Percentiles rank a stretch among this genome's conserved stretches.
Evolutionary conservation across 2,329 filamentous ascomycete species (phyloP).

Genomic region (Phymatotrichopsis omnivora): DNA sequence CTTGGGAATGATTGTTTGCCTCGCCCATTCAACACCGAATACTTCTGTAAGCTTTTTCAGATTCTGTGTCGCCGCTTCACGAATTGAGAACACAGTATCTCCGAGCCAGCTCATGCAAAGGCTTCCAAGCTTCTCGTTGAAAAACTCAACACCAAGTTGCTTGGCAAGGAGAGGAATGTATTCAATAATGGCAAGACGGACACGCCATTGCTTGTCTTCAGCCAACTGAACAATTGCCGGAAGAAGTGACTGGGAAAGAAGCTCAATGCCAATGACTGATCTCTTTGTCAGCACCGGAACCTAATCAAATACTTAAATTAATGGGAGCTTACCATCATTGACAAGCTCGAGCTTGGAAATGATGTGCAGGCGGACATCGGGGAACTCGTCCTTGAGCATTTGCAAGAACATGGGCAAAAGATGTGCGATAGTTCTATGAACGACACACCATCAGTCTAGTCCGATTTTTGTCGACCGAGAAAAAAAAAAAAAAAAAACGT

Average conservation of each 20-base stretch:
- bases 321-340: conserved; percentile 61
- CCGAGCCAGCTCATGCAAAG: conserved; percentile 98
- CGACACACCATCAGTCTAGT: conserved; percentile 27
- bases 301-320: background rate
- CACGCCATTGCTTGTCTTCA: conserved; percentile 98
- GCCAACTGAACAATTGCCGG: conserved; percentile 95
- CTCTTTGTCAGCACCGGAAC: background rate
- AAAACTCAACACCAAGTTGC: conserved; percentile 93
- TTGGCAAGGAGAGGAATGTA: conserved; percentile 94
- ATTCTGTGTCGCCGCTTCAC: conserved; percentile 94
- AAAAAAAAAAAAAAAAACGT: conserved; percentile 35
- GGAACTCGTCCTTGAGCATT: conserved; percentile 99
- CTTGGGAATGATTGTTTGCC: conserved; percentile 93
- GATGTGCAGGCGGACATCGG: conserved; percentile 94
- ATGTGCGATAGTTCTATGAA: conserved; percentile 75
- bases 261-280: conserved; percentile 89
- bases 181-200: conserved; percentile 95
- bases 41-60: conserved; percentile 98
- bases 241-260: conserved; percentile 89
- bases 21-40: conserved; percentile 96
- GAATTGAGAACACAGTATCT: conserved; percentile 96
- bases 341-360: conserved; percentile 99
- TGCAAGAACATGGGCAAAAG: conserved; percentile 97
- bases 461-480: background rate
- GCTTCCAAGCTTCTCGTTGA: conserved; percentile 90